Evolutionary conservation across 257 asterid species (phyloP).

Genomic region (Ajuga chamaepitys): DNA sequence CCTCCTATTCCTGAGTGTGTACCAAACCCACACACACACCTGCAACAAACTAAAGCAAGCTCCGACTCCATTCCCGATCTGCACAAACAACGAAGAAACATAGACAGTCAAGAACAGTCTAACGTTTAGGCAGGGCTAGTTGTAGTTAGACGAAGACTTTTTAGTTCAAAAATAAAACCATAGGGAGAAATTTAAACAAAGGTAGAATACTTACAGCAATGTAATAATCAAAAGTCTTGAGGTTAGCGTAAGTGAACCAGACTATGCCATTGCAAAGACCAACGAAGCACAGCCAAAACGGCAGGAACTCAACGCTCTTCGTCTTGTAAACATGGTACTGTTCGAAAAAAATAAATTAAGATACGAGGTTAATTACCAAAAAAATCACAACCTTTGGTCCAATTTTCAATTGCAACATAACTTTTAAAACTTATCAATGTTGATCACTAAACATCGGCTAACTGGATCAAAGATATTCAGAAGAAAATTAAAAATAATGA

Average conservation of each 20-base stretch:
- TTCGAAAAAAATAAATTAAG: neutral
- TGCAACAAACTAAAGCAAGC: conserved; percentile 28
- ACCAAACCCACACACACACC: conserved; percentile 23
- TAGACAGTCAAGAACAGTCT: too few species aligned
- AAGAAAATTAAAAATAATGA: too few species aligned
- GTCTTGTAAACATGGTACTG: conserved; percentile 24
- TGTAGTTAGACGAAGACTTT: too few species aligned
- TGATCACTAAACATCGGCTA: too few species aligned
- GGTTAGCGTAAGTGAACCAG: conserved; percentile 52
- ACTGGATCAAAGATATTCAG: too few species aligned
- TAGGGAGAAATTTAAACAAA: too few species aligned
- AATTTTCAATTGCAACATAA: too few species aligned
- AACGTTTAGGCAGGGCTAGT: too few species aligned
- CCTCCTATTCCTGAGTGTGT: neutral
- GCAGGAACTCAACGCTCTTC: conserved; percentile 55
- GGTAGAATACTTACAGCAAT: conserved; percentile 30
- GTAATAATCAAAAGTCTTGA: conserved; percentile 38
- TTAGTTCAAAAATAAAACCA: too few species aligned
- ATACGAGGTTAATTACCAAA: neutral
- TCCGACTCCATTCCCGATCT: conserved; percentile 62
- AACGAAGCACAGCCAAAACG: conserved; percentile 45
- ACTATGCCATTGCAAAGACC: conserved; percentile 43
- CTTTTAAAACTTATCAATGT: too few species aligned
- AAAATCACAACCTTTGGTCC: too few species aligned
- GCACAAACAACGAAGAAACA: neutral